These are phyloP conservation scores for Cercospora zeae-maydis DNA, from an alignment of 2,329 filamentous ascomycete genomes.

Conservation along the genomic window DNA sequence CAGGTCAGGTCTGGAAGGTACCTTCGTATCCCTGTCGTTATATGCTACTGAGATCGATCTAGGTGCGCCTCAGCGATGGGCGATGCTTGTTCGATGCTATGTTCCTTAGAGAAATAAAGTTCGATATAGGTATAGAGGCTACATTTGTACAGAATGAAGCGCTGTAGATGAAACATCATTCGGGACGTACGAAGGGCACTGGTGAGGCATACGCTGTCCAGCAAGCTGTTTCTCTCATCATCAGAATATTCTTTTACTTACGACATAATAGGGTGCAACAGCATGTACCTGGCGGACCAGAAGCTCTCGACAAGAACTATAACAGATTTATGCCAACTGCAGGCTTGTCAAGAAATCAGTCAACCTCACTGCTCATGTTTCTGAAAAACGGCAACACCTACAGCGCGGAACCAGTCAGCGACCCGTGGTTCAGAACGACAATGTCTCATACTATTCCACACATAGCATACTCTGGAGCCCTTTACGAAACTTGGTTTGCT, in stretches of 20 bases:
- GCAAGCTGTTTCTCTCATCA: not conserved
- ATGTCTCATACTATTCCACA: not conserved
- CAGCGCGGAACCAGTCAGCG: not conserved
- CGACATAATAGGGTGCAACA: conserved; percentile 1
- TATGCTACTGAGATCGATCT: not conserved
- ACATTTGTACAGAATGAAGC: conserved; percentile 6
- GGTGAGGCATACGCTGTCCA: conserved; percentile 4
- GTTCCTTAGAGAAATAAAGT: not conserved
- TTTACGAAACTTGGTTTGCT: conserved; percentile 4
- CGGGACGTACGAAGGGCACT: not conserved
- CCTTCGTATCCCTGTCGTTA: not conserved
- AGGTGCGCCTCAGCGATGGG: not conserved
- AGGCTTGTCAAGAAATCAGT: not conserved
- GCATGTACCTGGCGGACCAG: not conserved
- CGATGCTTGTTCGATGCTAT: conserved; percentile 1
- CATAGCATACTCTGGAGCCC: not conserved
- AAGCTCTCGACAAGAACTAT: not conserved
- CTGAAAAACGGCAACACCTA: conserved; percentile 7
- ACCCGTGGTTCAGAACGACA: conserved; percentile 4
- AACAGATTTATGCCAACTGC: not conserved
- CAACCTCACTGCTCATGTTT: conserved; percentile 1
- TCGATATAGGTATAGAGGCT: not conserved
- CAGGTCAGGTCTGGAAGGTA: not conserved
- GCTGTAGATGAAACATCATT: conserved; percentile 4
- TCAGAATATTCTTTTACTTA: not conserved